Conservation (phyloP, 345 rosid genomes). For the Populus ilicifolia region DNA sequence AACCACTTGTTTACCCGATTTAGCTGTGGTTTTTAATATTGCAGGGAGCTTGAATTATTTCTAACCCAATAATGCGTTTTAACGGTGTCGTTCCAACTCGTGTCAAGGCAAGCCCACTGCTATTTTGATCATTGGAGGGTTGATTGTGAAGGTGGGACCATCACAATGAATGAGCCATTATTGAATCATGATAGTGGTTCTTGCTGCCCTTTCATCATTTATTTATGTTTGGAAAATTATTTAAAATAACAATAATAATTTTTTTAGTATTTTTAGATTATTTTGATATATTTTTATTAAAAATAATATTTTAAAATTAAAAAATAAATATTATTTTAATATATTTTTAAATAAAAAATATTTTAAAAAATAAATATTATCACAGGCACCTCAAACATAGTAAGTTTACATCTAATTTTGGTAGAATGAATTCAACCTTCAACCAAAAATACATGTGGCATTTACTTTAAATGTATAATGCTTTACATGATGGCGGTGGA, state of each 20-base stretch:
- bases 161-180: neutral
- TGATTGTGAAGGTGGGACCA: neutral
- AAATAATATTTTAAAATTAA: no score
- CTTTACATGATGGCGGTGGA: neutral
- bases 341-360: fast-evolving
- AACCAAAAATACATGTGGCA: neutral
- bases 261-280: no score
- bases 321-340: no score
- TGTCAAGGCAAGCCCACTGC: neutral
- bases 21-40: neutral
- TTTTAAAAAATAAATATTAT: fast-evolving
- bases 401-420: neutral
- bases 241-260: no score
- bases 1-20: neutral
- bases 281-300: fast-evolving
- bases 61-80: neutral
- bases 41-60: no score
- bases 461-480: neutral
- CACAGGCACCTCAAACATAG: no score
- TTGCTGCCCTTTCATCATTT: neutral
- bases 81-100: neutral
- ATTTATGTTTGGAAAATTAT: no score
- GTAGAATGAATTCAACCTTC: neutral
- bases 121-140: no score
- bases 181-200: neutral